Base-by-base conservation (phyloP, 2,329 filamentous ascomycete genomes). In the Helminthosporium solani region DNA sequence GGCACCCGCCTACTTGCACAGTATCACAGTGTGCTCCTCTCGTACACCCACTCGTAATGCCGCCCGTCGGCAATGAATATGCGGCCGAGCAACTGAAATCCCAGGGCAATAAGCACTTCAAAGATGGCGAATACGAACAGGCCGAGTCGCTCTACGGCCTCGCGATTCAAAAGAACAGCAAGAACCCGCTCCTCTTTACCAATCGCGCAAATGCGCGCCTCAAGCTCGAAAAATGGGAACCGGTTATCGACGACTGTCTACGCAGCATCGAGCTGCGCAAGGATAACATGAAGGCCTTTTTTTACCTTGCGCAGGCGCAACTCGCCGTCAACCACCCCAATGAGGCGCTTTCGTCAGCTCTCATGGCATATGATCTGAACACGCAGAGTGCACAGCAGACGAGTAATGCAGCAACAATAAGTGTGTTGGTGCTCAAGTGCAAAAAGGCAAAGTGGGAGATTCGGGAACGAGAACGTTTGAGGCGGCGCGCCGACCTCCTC, bases 371-470 rank as follows among this genome's bases (percentile, higher is more conserved):
- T 70, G 73, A 81, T 3, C 72, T 86, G 5, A 90, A 87, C 67
- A 75, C 84, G 15, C 73, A 53, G 4, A 75, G 50, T 73, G 41
- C 74, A 18, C 77, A 74, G 16, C 79, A 82, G 61, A 86, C 85
- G 63, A 82, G 80, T 49, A 86, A 85, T 30, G 80, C 92, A 0
- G 77, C 81, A 18, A 80, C 84, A 18, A 82, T 96, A 35, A 90
- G 87, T 0, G 76, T 78, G 14, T 80, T 87, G 14, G 88, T 96
- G 0, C 75, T 96, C 18, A 78, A 79, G 46, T 90, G 88, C 62
- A 95, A 95, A 71, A 92, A 92, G 70, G 85, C 85, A 53, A 83
- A 88, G 31, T 97, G 94, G 89, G 87, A 92, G 28, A 79, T 82
- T 9, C 76, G 77, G 54, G 92, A 97, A 67, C 76, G 75, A 44